Conservation (phyloP, 805 yeast genomes). For the Metschnikowia lochheadii region DNA sequence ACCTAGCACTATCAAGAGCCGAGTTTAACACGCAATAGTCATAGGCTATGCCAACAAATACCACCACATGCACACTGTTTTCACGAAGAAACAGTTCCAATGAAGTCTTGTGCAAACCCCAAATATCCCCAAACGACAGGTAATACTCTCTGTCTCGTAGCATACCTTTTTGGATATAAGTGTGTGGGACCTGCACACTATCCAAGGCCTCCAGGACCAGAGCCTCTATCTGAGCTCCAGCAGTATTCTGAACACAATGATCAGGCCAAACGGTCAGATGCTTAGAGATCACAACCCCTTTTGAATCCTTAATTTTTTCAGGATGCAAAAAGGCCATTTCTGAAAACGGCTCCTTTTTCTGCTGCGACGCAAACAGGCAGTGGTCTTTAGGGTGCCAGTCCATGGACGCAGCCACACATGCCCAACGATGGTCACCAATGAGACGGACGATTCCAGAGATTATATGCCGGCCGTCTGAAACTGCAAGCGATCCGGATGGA, state of each 20-base stretch:
- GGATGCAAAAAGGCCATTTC: slow-evolving; percentile 51
- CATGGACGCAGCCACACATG: slow-evolving; percentile 63
- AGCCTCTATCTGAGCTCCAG: slow-evolving; percentile 61
- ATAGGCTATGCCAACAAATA: slow-evolving; percentile 76
- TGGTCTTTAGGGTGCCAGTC: slow-evolving; percentile 89
- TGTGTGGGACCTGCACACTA: slow-evolving; percentile 31
- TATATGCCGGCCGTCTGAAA: slow-evolving; percentile 55
- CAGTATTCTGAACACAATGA: slow-evolving; percentile 74
- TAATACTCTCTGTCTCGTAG: slow-evolving; percentile 75
- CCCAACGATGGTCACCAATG: slow-evolving; percentile 48
- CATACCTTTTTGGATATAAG: slow-evolving; percentile 65
- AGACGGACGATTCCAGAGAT: slow-evolving; percentile 51
- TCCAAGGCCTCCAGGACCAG: slow-evolving; percentile 41
- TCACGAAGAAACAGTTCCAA: slow-evolving; percentile 45
- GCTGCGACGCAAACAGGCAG: slow-evolving; percentile 75
- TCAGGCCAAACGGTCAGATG: slow-evolving; percentile 77
- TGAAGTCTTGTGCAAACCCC: slow-evolving; percentile 71
- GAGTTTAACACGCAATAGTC: slow-evolving; percentile 84
- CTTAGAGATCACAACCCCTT: slow-evolving; percentile 23
- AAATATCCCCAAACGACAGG: slow-evolving; percentile 79
- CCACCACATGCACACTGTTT: slow-evolving; percentile 54
- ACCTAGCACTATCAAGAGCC: slow-evolving; percentile 59
- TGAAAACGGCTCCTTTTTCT: slow-evolving; percentile 50
- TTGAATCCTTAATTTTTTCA: slow-evolving; percentile 23
- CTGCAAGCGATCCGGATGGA: slow-evolving; percentile 73